Base-by-base conservation (phyloP, 495 filamentous ascomycete species). In the Symbiotaphrina buchneri region DNA sequence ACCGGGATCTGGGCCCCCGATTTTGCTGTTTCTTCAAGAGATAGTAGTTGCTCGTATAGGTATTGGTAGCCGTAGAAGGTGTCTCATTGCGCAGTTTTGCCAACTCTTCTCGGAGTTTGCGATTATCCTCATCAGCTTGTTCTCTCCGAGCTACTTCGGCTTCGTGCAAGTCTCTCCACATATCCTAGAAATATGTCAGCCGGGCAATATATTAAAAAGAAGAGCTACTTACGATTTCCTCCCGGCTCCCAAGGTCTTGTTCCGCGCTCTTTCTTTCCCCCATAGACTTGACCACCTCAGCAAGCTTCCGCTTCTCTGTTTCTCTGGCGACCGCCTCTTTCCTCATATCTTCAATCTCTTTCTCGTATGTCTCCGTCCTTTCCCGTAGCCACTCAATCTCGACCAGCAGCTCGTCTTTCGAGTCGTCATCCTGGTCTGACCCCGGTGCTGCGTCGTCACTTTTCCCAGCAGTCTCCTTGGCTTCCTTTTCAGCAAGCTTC, bases 141-240 rank as follows among this genome's bases (percentile, higher is more conserved):
- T 94, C 87, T 23, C 87, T 68, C 32, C 83, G 67, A 1, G 78
- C 69, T 4, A 79, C 85, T 47, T 95, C 87, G 27, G 84, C 75
- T 41, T 94, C 81, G n/a, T 92, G 62, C 41, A 94, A 68, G 44
- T 97, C 85, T 46, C 85, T 87, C 73, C 77, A 90, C 53, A 93
- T 83, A 30, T 84, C 76, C 59, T 64, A 21, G 5, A 38, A 15
- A 30, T 16, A 18, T 27, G 10, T 34, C 5, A 34, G 32, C 17
- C 6, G 15, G n/a, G 6, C 11, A 29, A 31, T 13, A 28, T 14
- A 17, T 40, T 22, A 39, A 36, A 29, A 15, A 10, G 11, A 21
- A n/a, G 24, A 18, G n/a, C 13, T 11, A 36, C 52, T 48, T 40
- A 68, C 67, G 35, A 83, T 68, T 40, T 91, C 81, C 48, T 94